Evolutionary conservation across 2,329 filamentous ascomycete species (phyloP).

Genomic region (Aureobasidium melanogenum): DNA sequence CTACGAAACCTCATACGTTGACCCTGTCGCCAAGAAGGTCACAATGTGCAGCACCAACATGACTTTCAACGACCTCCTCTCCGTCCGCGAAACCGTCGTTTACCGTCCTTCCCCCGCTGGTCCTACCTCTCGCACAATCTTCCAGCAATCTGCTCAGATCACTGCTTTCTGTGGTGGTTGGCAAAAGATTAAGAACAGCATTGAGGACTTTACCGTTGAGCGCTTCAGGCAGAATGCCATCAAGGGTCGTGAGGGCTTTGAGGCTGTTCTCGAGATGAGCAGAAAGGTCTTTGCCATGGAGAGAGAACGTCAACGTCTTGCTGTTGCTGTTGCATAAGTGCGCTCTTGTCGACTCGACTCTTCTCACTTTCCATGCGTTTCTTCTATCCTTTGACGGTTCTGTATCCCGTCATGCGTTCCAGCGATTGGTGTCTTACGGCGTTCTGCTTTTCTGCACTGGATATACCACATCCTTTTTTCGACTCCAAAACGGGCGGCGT

Average conservation of each 20-base stretch:
- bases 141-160: slow-evolving; percentile 83
- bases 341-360: background rate
- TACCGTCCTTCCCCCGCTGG: slow-evolving; percentile 54
- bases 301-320: slow-evolving; percentile 49
- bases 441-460: background rate
- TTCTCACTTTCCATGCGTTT: background rate
- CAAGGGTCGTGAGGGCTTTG: slow-evolving; percentile 89
- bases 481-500: background rate
- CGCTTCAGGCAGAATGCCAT: slow-evolving; percentile 85
- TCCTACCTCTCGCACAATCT: slow-evolving; percentile 58
- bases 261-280: slow-evolving; percentile 89
- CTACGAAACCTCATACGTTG: slow-evolving; percentile 93
- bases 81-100: slow-evolving; percentile 83
- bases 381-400: background rate
- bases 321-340: background rate
- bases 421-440: slow-evolving; percentile 9
- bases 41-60: slow-evolving; percentile 96
- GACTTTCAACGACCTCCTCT: slow-evolving; percentile 83
- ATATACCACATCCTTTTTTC: background rate
- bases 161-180: slow-evolving; percentile 92
- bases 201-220: slow-evolving; percentile 84
- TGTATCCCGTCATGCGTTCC: slow-evolving; percentile 2
- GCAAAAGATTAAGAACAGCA: slow-evolving; percentile 93
- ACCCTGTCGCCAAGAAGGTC: slow-evolving; percentile 72
- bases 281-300: slow-evolving; percentile 86